Percentiles rank a stretch among this genome's conserved stretches.
Evolutionary conservation across 208 protist genomes (phyloP).

Genomic region (Crithidia fasciculata): DNA sequence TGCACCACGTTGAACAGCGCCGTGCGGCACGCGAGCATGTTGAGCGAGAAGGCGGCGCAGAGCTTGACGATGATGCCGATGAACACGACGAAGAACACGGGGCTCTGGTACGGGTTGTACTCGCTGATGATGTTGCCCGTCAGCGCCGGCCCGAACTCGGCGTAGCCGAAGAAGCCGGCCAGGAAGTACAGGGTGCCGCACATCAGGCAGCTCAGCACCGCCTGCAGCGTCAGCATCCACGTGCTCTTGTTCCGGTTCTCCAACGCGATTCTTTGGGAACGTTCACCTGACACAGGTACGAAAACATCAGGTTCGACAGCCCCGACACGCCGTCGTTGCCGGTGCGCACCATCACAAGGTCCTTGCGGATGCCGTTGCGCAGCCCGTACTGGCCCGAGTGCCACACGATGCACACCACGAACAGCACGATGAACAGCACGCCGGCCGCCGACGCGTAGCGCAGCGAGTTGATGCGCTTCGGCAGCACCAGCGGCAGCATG

Average conservation of each 20-base stretch:
- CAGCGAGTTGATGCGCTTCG: slow-evolving; percentile 65
- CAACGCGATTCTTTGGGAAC: slow-evolving; percentile 24
- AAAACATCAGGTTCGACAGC: slow-evolving; percentile 60
- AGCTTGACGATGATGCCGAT: slow-evolving; percentile 71
- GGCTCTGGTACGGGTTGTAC: slow-evolving; percentile 57
- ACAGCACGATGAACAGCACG: slow-evolving; percentile 55
- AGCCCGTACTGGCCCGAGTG: slow-evolving; percentile 55
- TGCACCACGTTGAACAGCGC: slow-evolving; percentile 51
- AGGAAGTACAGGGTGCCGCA: slow-evolving; percentile 76
- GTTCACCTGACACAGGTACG: slow-evolving; percentile 65
- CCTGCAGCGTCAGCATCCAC: slow-evolving; percentile 42
- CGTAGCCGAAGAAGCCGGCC: slow-evolving; percentile 69
- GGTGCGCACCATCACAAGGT: slow-evolving; percentile 42
- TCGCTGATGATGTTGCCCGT: slow-evolving; percentile 52
- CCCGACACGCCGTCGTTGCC: slow-evolving; percentile 48
- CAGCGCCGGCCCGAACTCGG: slow-evolving; percentile 63
- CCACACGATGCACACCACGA: slow-evolving; percentile 59
- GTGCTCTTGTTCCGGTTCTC: slow-evolving; percentile 35
- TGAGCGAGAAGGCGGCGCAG: slow-evolving; percentile 53
- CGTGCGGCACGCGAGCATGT: slow-evolving; percentile 64
- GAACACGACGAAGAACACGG: slow-evolving; percentile 67
- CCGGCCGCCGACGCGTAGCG: slow-evolving; percentile 59
- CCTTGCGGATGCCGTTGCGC: slow-evolving; percentile 24
- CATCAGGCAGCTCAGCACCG: not conserved
- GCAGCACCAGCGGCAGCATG: slow-evolving; percentile 70